phyloP scores from a whole-genome alignment of 805 yeast species.

The Cyberlindnera veronae region DNA sequence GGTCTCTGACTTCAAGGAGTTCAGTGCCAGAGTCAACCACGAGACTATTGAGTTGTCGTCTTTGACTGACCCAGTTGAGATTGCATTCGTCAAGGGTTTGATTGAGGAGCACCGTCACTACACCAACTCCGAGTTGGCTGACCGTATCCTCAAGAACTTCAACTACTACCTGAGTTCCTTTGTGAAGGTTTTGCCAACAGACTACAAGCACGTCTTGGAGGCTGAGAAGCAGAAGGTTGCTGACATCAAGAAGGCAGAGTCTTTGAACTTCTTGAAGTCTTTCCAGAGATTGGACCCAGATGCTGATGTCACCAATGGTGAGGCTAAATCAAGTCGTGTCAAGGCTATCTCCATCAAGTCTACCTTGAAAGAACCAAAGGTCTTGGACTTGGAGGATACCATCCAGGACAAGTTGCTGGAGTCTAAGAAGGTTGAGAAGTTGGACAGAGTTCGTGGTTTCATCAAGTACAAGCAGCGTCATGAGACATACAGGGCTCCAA shows the following conservation, averaged over 20 bases:
- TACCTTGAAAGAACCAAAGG: slow-evolving; percentile 66
- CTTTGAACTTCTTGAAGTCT: slow-evolving; percentile 60
- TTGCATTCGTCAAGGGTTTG: slow-evolving; percentile 88
- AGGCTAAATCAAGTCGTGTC: slow-evolving; percentile 44
- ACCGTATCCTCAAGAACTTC: slow-evolving; percentile 76
- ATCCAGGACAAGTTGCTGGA: slow-evolving; percentile 65
- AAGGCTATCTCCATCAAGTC: slow-evolving; percentile 30
- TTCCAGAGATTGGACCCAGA: slow-evolving; percentile 75
- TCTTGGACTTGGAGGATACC: slow-evolving; percentile 87
- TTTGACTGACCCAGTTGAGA: slow-evolving; percentile 83
- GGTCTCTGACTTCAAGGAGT: slow-evolving; percentile 87
- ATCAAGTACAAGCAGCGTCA: slow-evolving; percentile 88
- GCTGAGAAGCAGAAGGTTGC: slow-evolving; percentile 67
- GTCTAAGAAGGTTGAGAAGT: slow-evolving; percentile 56
- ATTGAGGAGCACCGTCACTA: slow-evolving; percentile 94
- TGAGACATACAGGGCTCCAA: slow-evolving; percentile 79
- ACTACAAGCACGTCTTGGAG: slow-evolving; percentile 86
- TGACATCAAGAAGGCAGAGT: slow-evolving; percentile 52
- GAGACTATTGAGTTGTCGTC: slow-evolving; percentile 78
- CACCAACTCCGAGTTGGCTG: slow-evolving; percentile 90
- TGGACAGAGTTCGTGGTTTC: slow-evolving; percentile 86
- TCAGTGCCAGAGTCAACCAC: slow-evolving; percentile 69
- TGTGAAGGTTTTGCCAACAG: slow-evolving; percentile 89
- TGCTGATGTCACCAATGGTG: slow-evolving; percentile 87
- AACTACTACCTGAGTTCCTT: slow-evolving; percentile 84